These are phyloP conservation scores for Jasminum sambac DNA, from an alignment of 257 asterid species.

Conservation along the genomic window DNA sequence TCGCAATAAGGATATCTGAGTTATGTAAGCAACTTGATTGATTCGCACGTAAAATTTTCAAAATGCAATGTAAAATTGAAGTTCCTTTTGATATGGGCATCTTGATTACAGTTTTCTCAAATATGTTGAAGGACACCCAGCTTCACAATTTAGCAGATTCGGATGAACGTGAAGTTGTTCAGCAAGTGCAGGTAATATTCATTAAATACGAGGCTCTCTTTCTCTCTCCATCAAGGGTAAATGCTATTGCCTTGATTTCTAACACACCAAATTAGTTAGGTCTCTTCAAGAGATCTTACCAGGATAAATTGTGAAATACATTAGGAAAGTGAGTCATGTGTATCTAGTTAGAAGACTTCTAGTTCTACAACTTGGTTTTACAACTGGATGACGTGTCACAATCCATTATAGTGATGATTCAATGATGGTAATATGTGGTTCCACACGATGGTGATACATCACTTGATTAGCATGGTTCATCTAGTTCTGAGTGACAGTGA, in stretches of 20 bases:
- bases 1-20: conserved; percentile 7
- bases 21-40: conserved; percentile 15
- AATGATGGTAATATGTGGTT: too few relatives aligned
- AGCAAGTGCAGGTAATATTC: conserved; percentile 83
- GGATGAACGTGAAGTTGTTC: conserved; percentile 91
- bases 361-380: too few relatives aligned
- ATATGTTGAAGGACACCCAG: conserved; percentile 90
- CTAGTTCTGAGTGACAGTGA: conserved; percentile 12
- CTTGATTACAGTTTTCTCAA: conserved; percentile 81
- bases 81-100: conserved; percentile 24
- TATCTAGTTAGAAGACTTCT: too few relatives aligned
- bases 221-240: background rate
- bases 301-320: background rate
- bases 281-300: background rate
- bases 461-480: background rate
- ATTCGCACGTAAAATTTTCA: conserved; percentile 9
- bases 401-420: too few relatives aligned
- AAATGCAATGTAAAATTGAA: conserved; percentile 21
- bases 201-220: conserved; percentile 8
- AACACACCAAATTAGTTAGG: background rate
- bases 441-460: too few relatives aligned
- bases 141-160: conserved; percentile 95
- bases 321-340: conserved; percentile 10
- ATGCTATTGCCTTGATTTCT: background rate
- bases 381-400: too few relatives aligned